These are phyloP conservation scores for Orbilia blumenaviensis DNA, from an alignment of 2,329 filamentous ascomycete species.

Conservation along the genomic window DNA sequence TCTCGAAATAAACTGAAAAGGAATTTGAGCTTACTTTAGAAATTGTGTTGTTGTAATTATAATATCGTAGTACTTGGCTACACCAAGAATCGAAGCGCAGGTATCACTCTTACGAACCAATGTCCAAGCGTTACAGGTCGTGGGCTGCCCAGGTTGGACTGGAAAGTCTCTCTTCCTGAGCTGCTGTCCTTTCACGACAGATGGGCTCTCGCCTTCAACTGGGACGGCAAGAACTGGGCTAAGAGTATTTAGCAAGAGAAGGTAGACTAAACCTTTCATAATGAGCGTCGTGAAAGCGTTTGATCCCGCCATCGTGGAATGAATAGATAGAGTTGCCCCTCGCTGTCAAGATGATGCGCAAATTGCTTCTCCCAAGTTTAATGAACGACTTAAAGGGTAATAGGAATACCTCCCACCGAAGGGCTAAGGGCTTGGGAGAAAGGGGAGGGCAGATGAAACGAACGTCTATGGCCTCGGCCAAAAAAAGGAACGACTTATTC, in stretches of 20 bases:
- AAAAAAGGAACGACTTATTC: constrained; percentile 4
- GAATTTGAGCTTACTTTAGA: constrained; percentile 1
- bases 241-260: constrained; percentile 14
- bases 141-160: neutral
- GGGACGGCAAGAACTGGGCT: constrained; percentile 13
- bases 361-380: constrained; percentile 1
- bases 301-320: constrained; percentile 26
- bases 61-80: constrained; percentile 5
- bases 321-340: constrained; percentile 1
- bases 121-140: constrained; percentile 20
- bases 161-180: constrained; percentile 12
- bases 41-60: neutral
- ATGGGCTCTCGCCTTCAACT: neutral
- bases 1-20: neutral
- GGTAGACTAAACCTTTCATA: constrained; percentile 20
- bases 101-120: constrained; percentile 32
- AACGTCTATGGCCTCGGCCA: constrained; percentile 14
- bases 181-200: neutral
- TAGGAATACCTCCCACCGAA: neutral
- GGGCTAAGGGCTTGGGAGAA: neutral
- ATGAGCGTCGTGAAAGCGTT: constrained; percentile 19
- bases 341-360: neutral
- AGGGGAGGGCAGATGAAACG: neutral
- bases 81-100: constrained; percentile 10
- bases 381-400: neutral